Evolutionary conservation across 129 eudicot species (phyloP), one percentile per base, ranked within the genome.

Genomic region (Centrapalus pauciflorus): DNA sequence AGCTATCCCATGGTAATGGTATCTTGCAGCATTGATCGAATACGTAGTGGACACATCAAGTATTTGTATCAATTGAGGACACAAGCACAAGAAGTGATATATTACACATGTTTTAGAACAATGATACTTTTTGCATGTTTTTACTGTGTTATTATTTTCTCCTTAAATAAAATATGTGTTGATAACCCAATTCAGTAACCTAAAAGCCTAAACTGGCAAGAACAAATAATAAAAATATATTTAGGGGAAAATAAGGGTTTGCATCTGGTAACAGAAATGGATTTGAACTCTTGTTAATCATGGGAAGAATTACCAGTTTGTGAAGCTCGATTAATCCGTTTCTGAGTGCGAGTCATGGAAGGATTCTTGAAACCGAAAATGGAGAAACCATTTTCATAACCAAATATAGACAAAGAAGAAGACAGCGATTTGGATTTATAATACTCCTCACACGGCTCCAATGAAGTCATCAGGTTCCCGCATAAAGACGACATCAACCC

Each of bases 361-460:
- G 24, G 16, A 19, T 30, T 30, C 24, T 29, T 29, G 13, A 8
- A 29, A 57, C 64, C 64, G 3, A 57, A 57, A 16, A 57, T 57
- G 25, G 11, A 30, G 20, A 55, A 55, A 16, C 10, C 20, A 13
- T 23, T 35, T 69, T 27, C 46, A 38, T 1, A 32, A 40, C 59
- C 49, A 58, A 70, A 70, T 19, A 41, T 17, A 26, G 66, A 67
- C 17, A 34, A 67, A 52, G 63, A 55, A 52, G 61, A 57, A 14
- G 63, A 57, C 63, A 57, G 33, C n/a, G 63, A 11, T 57, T 58
- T 54, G 19, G 79, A 55, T 24, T 55, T 64, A 14, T 55, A 74
- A 55, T 52, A 64, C 19, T 73, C 71, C 21, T 73, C 71, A 48
- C 77, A 73, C 1, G 77, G 71, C 71, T 73, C 77, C 38, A 73